Evolutionary conservation across 1,284 basidiomycete genomes (phyloP), one percentile per base, ranked within the genome.

Genomic region (Marasmius oreades): DNA sequence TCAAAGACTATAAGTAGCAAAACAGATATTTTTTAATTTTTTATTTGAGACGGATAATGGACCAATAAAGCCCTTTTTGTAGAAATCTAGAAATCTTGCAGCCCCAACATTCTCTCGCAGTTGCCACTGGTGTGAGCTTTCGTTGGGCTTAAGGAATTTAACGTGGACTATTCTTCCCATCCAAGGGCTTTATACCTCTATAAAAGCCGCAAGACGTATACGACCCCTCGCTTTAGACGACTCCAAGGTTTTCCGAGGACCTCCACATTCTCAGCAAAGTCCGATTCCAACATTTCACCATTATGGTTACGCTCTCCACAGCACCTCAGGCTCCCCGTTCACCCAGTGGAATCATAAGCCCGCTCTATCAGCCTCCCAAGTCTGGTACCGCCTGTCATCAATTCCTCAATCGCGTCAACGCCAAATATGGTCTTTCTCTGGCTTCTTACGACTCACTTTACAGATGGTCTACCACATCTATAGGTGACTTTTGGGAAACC

Each of bases 401-500:
- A 20, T 86, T 93, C 70, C 77, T 84, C 31, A 62, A 74, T 57
- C 74, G 70, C 57, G 73, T 89, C 62, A 92, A 90, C 67, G 61
- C 68, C 39, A 75, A 74, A 36, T 77, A 82, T 62, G 66, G 67
- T 12, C 69, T 86, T 36, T 67, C 66, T 10, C 74, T 92, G 10
- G 58, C 66, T 31, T 77, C 79, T 23, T 93, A 93, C 69, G 68
- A 79, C 53, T 84, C 90, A 47, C 76, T 93, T 3, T 90, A 85
- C 70, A 68, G 64, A 52, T 93, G 92, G 91, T 91, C 89, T 1
- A 81, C 77, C 26, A 65, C 70, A 26, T 67, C 88, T 63, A 77
- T 88, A 58, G 79, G 82, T 60, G 69, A 73, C 33, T 93, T 93
- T 70, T 93, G 91, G 92, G 73, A 73, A 37, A 70, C 79, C n/a